These are phyloP conservation scores for Hyphopichia buzzinii DNA, from an alignment of 1,139 yeast genomes.

Conservation along the genomic window DNA sequence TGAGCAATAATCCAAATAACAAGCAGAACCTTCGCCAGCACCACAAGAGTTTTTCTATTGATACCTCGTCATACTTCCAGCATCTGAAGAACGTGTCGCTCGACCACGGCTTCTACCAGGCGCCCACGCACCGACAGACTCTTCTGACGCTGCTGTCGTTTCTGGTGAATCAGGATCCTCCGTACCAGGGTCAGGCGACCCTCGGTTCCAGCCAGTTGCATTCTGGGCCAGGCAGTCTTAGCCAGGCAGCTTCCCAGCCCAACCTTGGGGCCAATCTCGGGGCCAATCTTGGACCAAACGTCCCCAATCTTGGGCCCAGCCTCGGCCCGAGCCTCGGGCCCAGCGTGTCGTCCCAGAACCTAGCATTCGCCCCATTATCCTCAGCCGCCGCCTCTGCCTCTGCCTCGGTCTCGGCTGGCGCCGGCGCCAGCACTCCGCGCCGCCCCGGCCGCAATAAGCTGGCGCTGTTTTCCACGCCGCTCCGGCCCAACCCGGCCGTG, in stretches of 20 bases:
- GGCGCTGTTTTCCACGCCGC: background rate
- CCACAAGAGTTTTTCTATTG: constrained; percentile 11
- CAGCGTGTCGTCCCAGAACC: no score
- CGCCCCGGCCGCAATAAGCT: background rate
- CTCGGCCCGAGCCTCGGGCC: background rate
- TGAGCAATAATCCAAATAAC: constrained; percentile 14
- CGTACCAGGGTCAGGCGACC: constrained; percentile 5
- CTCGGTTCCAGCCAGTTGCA: no score
- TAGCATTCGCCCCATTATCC: no score
- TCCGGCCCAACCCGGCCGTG: background rate
- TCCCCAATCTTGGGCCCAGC: no score
- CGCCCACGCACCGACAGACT: background rate
- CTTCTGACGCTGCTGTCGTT: background rate
- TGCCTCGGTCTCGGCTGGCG: background rate
- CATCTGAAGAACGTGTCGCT: constrained; percentile 28
- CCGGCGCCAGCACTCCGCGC: background rate
- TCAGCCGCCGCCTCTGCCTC: background rate
- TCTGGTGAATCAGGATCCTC: background rate
- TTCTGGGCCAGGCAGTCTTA: no score
- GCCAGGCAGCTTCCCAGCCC: no score
- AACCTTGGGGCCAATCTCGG: no score
- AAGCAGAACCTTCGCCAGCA: constrained; percentile 8
- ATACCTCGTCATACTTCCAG: constrained; percentile 6
- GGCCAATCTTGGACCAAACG: no score
- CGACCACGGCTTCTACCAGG: constrained; percentile 20